A percentile compares a stretch with the other conserved stretches of the same genome.
Evolutionary conservation across 2,329 filamentous ascomycete genomes (phyloP).

Genomic region (Coniella vitis): DNA sequence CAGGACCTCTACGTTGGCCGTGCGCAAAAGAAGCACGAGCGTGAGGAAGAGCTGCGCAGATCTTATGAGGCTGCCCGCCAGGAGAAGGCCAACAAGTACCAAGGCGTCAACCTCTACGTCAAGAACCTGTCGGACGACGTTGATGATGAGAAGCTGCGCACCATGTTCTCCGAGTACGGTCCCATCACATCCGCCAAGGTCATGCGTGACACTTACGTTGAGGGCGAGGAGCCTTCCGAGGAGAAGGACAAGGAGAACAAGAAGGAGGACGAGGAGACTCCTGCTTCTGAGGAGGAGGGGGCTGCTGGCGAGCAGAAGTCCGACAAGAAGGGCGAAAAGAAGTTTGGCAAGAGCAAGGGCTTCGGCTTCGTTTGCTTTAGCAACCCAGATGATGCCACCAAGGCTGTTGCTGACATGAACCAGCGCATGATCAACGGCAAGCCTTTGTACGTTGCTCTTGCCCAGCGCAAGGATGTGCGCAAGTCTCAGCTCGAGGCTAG

Average conservation of each 20-base stretch:
- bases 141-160: conserved; percentile 94
- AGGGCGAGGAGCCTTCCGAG: conserved; percentile 48
- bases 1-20: conserved; percentile 97
- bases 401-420: conserved; percentile 99
- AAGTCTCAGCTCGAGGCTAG: conserved; percentile 99
- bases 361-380: conserved; percentile 99
- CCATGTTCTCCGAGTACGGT: conserved; percentile 85
- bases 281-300: conserved; percentile 40
- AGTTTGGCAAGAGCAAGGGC: conserved; percentile 97
- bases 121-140: conserved; percentile 98
- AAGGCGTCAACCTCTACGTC: conserved; percentile 98
- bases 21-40: conserved; percentile 99
- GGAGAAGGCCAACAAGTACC: conserved; percentile 99
- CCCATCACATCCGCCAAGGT: conserved; percentile 98
- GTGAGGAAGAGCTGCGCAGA: conserved; percentile 97
- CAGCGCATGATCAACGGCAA: conserved; percentile 97
- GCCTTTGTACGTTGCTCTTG: conserved; percentile 94
- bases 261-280: conserved; percentile 40
- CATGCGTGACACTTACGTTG: conserved; percentile 76
- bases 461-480: conserved; percentile 98
- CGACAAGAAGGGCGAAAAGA: conserved; percentile 54
- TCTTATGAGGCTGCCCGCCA: conserved; percentile 96
- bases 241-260: conserved; percentile 43
- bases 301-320: conserved; percentile 46
- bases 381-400: conserved; percentile 98